These are phyloP conservation scores for Lagenidium sp. DNA, from an alignment of 352 stramenopile species.

Conservation along the genomic window DNA sequence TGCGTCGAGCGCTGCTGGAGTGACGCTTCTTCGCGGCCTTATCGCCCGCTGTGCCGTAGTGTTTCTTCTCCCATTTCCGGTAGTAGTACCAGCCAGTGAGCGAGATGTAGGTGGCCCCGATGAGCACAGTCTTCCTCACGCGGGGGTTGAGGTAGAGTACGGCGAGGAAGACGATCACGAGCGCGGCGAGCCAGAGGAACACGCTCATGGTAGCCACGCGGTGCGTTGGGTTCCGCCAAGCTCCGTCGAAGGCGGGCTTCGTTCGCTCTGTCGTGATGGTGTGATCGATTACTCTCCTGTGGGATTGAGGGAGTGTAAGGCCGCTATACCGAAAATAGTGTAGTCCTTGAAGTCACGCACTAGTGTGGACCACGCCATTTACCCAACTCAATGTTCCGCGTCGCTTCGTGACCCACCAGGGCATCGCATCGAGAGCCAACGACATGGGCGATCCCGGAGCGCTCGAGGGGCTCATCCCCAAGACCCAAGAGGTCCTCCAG, in stretches of 20 bases:
- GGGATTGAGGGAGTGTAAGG: too few relatives aligned
- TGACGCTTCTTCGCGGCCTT: too few relatives aligned
- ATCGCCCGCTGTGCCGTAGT: constrained; percentile 10
- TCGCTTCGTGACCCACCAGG: too few relatives aligned
- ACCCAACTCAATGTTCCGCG: too few relatives aligned
- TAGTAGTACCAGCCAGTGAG: constrained; percentile 84
- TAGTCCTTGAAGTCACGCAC: background rate
- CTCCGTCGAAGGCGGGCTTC: background rate
- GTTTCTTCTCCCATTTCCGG: constrained; percentile 61
- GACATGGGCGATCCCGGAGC: constrained; percentile 34
- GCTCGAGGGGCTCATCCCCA: constrained; percentile 58
- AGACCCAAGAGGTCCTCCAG: constrained; percentile 81
- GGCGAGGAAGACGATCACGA: constrained; percentile 28
- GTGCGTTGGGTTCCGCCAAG: background rate
- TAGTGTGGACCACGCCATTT: background rate
- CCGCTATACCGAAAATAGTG: too few relatives aligned
- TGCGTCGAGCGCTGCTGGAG: too few relatives aligned
- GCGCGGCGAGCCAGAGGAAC: constrained; percentile 26
- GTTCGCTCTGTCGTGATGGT: too few relatives aligned
- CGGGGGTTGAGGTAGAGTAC: constrained; percentile 31
- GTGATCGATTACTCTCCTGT: too few relatives aligned
- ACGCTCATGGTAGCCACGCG: constrained; percentile 15
- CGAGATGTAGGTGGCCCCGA: constrained; percentile 64
- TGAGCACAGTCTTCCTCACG: constrained; percentile 55
- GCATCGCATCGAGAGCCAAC: background rate